These are phyloP conservation scores for Calocybe gambosa DNA, from an alignment of 1,284 basidiomycete genomes.

Conservation along the genomic window DNA sequence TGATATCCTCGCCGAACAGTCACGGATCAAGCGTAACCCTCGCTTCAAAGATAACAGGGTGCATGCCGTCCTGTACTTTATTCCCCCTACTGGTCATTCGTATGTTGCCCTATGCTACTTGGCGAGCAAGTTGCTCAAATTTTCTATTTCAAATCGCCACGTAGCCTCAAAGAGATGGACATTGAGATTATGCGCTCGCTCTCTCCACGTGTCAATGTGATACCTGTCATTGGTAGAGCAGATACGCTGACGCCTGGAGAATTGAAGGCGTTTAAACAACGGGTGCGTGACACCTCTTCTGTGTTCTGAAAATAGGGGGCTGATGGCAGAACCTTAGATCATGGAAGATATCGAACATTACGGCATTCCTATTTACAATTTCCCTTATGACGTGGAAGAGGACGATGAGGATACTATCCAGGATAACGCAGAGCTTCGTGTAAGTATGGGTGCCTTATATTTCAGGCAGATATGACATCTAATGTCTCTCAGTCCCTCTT, in stretches of 20 bases:
- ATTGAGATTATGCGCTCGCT: slow-evolving; percentile 94
- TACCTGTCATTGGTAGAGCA: slow-evolving; percentile 94
- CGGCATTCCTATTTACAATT: slow-evolving; percentile 97
- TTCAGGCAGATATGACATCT: too few relatives aligned
- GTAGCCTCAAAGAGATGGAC: slow-evolving; percentile 91
- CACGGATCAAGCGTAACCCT: slow-evolving; percentile 98
- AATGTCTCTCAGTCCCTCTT: slow-evolving; percentile 55
- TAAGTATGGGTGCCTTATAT: slow-evolving; percentile 27
- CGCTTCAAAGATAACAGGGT: slow-evolving; percentile 96
- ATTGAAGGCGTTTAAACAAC: slow-evolving; percentile 88
- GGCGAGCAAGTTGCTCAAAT: not conserved
- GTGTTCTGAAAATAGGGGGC: slow-evolving; percentile 10
- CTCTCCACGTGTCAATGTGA: slow-evolving; percentile 95
- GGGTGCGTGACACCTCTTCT: slow-evolving; percentile 47
- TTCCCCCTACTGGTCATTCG: slow-evolving; percentile 68
- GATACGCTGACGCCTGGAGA: slow-evolving; percentile 89
- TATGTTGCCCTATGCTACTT: slow-evolving; percentile 26
- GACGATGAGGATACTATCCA: slow-evolving; percentile 97
- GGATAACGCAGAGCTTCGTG: slow-evolving; percentile 89
- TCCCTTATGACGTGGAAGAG: slow-evolving; percentile 97
- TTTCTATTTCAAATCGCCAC: slow-evolving; percentile 7
- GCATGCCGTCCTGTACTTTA: slow-evolving; percentile 95
- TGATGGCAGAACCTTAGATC: slow-evolving; percentile 46
- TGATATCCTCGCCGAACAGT: slow-evolving; percentile 98
- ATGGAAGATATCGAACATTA: slow-evolving; percentile 99